Percentiles rank a stretch among this genome's conserved stretches.
phyloP scores from a whole-genome alignment of 768 basidiomycete genomes.

The Rhodotorula kratochvilovae region DNA sequence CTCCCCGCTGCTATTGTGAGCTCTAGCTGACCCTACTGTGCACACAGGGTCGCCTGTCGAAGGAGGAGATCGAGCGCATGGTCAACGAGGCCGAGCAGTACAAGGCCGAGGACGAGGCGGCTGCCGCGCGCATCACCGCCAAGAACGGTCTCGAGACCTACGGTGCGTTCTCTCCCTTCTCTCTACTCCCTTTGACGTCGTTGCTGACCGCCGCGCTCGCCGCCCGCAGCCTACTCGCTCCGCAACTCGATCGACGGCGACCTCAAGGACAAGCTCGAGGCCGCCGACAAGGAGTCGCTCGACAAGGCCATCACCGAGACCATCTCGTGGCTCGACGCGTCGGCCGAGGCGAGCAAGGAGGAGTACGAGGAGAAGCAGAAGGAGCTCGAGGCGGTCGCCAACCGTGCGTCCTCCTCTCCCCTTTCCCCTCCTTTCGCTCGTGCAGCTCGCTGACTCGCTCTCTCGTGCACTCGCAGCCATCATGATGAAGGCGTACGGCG shows the following conservation, averaged over 20 bases:
- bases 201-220: not conserved
- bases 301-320: constrained; percentile 74
- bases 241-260: constrained; percentile 82
- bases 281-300: constrained; percentile 78
- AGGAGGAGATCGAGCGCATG: constrained; percentile 99
- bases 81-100: constrained; percentile 85
- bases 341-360: constrained; percentile 85
- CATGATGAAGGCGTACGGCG: constrained; percentile 39
- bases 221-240: constrained; percentile 68
- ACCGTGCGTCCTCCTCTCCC: constrained; percentile 32
- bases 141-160: constrained; percentile 95
- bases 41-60: constrained; percentile 93
- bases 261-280: constrained; percentile 78
- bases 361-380: constrained; percentile 92
- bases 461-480: not conserved
- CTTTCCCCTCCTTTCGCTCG: too few species aligned
- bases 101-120: constrained; percentile 67
- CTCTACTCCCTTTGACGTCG: not conserved
- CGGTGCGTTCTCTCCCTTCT: constrained; percentile 17
- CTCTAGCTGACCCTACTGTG: too few species aligned
- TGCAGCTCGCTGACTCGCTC: not conserved
- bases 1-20: too few species aligned
- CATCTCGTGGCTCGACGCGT: constrained; percentile 81
- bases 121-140: constrained; percentile 70
- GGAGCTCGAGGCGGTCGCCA: constrained; percentile 79